Evolutionary conservation across 306 rosid species (phyloP).

Genomic region (Abrus precatorius): DNA sequence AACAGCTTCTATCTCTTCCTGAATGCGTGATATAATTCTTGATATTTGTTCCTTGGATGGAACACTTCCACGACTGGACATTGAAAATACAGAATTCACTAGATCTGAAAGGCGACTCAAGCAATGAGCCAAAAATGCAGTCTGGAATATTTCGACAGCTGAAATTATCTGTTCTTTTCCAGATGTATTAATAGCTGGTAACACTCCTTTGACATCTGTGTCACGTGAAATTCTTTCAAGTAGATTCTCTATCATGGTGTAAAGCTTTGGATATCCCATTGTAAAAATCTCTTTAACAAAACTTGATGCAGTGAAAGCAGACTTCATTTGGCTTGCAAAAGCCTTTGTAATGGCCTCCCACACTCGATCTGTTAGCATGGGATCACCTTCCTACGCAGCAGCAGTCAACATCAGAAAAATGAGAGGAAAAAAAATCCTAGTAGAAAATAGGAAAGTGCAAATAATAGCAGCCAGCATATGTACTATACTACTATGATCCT

Average conservation of each 20-base stretch:
- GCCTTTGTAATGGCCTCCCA: constrained; percentile 98
- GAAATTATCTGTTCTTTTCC: constrained; percentile 87
- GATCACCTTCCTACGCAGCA: constrained; percentile 86
- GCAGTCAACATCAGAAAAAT: constrained; percentile 41
- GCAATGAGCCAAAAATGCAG: constrained; percentile 88
- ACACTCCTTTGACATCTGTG: constrained; percentile 92
- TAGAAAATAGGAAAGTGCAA: constrained; percentile 2
- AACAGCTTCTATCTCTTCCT: constrained; percentile 96
- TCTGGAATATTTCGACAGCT: constrained; percentile 93
- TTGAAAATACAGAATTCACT: constrained; percentile 90
- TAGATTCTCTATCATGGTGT: constrained; percentile 89
- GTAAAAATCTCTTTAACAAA: constrained; percentile 96
- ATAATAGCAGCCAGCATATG: constrained; percentile 1
- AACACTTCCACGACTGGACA: constrained; percentile 95
- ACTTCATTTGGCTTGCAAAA: constrained; percentile 95
- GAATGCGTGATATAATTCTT: constrained; percentile 80
- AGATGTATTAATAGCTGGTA: constrained; percentile 83
- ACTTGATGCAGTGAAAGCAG: constrained; percentile 97
- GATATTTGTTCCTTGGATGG: constrained; percentile 95
- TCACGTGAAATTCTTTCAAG: constrained; percentile 95
- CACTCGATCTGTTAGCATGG: constrained; percentile 84
- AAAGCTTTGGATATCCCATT: constrained; percentile 92
- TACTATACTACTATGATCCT: background rate
- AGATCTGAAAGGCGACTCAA: constrained; percentile 94
- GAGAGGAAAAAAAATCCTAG: constrained; percentile 30